Conservation (phyloP, 148 eudicot species). For the Fallopia convolvulus region DNA sequence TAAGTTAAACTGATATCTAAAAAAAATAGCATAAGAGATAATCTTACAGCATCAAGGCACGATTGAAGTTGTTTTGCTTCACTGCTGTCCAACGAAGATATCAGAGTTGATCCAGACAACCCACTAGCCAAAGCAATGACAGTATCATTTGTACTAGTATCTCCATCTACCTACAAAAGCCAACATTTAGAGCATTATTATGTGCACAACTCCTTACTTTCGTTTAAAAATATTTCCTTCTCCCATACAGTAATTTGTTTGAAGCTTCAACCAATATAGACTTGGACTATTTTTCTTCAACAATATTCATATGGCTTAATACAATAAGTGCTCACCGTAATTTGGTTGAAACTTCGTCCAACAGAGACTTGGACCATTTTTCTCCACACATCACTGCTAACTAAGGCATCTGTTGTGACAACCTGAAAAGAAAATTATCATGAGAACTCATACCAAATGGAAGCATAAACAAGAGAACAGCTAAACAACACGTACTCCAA, state of each 20-base stretch:
- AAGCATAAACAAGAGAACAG: conserved; percentile 14
- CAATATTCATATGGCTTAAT: neutral
- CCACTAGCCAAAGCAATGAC: conserved; percentile 99
- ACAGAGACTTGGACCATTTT: conserved; percentile 90
- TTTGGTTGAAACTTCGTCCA: conserved; percentile 92
- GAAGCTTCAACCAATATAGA: neutral
- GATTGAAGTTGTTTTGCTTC: conserved; percentile 78
- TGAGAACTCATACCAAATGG: neutral
- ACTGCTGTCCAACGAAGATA: conserved; percentile 45
- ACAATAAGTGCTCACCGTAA: conserved; percentile 50
- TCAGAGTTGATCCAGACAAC: conserved; percentile 56
- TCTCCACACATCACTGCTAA: conserved; percentile 79
- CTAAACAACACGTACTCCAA: conserved; percentile 59
- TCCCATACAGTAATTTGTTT: neutral
- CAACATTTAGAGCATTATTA: neutral
- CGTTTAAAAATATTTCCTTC: neutral
- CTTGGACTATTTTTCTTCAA: neutral
- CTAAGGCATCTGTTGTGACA: conserved; percentile 87
- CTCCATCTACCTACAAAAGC: conserved; percentile 90
- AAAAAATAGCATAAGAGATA: neutral
- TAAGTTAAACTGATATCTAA: neutral
- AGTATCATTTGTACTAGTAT: conserved; percentile 91
- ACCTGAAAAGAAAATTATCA: conserved; percentile 45
- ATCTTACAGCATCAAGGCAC: conserved; percentile 92
- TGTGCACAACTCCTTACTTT: neutral